These are phyloP conservation scores for Yamadazyma paraphyllophila DNA, from an alignment of 805 yeast genomes.

Conservation along the genomic window DNA sequence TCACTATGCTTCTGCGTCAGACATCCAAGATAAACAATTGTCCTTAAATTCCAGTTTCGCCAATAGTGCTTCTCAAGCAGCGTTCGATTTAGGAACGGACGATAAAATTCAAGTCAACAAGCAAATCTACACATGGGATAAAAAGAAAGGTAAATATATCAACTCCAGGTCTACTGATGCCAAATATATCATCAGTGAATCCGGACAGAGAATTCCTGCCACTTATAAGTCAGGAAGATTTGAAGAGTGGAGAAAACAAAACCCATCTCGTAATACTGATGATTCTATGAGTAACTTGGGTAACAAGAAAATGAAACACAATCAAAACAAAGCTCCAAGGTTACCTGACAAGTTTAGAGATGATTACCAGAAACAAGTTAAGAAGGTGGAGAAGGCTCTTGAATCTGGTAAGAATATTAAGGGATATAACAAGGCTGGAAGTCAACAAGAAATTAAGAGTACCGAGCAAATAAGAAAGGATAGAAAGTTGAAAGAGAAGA, in stretches of 20 bases:
- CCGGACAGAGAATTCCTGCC: constrained; percentile 91
- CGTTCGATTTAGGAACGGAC: constrained; percentile 78
- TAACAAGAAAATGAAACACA: constrained; percentile 63
- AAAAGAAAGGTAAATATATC: constrained; percentile 84
- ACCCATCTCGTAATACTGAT: constrained; percentile 6
- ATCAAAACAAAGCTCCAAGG: constrained; percentile 74
- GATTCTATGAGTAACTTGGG: constrained; percentile 9
- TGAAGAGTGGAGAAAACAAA: constrained; percentile 82
- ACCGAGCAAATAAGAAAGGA: constrained; percentile 77
- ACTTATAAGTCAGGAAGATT: constrained; percentile 85
- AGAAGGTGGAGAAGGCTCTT: constrained; percentile 75
- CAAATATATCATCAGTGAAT: constrained; percentile 90
- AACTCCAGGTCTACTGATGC: constrained; percentile 76
- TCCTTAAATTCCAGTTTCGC: constrained; percentile 60
- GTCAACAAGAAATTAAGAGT: constrained; percentile 57
- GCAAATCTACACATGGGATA: constrained; percentile 88
- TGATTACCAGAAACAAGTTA: constrained; percentile 77
- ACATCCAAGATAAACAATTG: constrained; percentile 79
- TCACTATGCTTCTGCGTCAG: constrained; percentile 82
- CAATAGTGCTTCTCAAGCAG: constrained; percentile 78
- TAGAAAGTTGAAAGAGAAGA: constrained; percentile 66
- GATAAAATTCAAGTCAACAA: constrained; percentile 69
- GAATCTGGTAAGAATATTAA: constrained; percentile 72
- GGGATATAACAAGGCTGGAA: constrained; percentile 55
- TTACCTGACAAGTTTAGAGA: constrained; percentile 90